Evolutionary conservation across 805 yeast species (phyloP).

Genomic region (Metschnikowia santaceciliae): DNA sequence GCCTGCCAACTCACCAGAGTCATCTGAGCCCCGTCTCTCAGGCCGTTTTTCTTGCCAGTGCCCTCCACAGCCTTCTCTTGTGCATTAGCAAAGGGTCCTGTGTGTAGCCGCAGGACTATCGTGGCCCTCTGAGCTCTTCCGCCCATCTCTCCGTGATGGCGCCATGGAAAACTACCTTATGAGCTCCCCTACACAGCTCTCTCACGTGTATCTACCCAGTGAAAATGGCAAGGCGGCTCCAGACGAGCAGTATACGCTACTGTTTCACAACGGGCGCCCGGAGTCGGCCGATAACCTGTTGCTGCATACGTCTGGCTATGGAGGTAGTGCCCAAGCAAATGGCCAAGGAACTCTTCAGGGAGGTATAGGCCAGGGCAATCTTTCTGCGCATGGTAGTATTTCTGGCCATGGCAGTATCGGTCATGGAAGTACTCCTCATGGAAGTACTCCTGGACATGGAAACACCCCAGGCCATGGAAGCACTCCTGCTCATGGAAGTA

Average conservation of each 20-base stretch:
- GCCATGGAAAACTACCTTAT: constrained; percentile 37
- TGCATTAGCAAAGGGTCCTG: neutral
- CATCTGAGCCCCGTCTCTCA: neutral
- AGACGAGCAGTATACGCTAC: neutral
- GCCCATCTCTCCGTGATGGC: constrained; percentile 7
- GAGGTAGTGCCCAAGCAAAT: neutral
- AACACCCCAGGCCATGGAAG: neutral
- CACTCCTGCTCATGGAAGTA: neutral
- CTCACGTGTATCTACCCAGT: constrained; percentile 26
- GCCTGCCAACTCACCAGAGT: neutral
- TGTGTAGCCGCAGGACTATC: neutral
- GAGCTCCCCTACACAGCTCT: constrained; percentile 38
- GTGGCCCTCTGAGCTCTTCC: neutral
- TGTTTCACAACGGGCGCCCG: neutral
- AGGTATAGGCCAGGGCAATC: too few species aligned
- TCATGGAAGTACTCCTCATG: too few species aligned
- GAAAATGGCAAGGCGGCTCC: constrained; percentile 1
- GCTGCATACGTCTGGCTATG: neutral
- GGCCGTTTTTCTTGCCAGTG: neutral
- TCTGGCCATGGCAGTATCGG: too few species aligned
- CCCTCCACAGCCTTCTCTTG: neutral
- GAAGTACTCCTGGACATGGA: too few species aligned
- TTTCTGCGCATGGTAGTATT: too few species aligned
- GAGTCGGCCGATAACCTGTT: neutral
- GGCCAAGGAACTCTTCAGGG: too few species aligned